These are phyloP conservation scores for Alisma plantagoaquatica DNA, from an alignment of 106 monocot species.

Conservation along the genomic window DNA sequence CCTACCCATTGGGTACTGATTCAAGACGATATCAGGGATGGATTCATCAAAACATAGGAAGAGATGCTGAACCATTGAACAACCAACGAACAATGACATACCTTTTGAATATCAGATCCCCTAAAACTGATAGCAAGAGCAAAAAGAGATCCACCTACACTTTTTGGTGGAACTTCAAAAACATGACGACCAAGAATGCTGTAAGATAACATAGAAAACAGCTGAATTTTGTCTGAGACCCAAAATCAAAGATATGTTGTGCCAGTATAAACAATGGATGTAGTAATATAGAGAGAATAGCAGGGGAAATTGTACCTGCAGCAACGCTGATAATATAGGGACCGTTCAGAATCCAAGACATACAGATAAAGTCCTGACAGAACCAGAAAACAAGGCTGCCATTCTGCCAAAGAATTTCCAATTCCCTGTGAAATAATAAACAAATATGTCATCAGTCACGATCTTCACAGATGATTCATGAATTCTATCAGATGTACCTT, in stretches of 20 bases:
- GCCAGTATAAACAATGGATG: neutral
- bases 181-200: slow-evolving; percentile 90
- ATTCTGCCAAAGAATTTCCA: slow-evolving; percentile 84
- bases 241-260: neutral
- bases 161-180: slow-evolving; percentile 77
- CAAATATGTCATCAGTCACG: slow-evolving; percentile 5
- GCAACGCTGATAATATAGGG: slow-evolving; percentile 71
- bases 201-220: slow-evolving; percentile 13
- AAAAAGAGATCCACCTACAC: slow-evolving; percentile 82
- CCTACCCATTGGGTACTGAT: too few species aligned
- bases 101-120: slow-evolving; percentile 86
- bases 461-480: too few species aligned
- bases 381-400: slow-evolving; percentile 80
- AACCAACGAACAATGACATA: too few species aligned
- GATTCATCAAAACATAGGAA: too few species aligned
- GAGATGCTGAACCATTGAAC: too few species aligned
- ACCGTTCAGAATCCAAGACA: slow-evolving; percentile 69
- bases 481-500: slow-evolving; percentile 76
- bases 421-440: slow-evolving; percentile 48
- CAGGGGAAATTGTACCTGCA: slow-evolving; percentile 38
- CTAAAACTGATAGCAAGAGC: slow-evolving; percentile 72
- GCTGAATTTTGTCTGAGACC: neutral
- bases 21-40: too few species aligned
- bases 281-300: neutral
- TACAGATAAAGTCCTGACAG: slow-evolving; percentile 96